A percentile compares a stretch with the other conserved stretches of the same genome.
These are phyloP conservation scores for Bisporella sp. DNA, from an alignment of 2,329 filamentous ascomycete genomes.

Conservation along the genomic window DNA sequence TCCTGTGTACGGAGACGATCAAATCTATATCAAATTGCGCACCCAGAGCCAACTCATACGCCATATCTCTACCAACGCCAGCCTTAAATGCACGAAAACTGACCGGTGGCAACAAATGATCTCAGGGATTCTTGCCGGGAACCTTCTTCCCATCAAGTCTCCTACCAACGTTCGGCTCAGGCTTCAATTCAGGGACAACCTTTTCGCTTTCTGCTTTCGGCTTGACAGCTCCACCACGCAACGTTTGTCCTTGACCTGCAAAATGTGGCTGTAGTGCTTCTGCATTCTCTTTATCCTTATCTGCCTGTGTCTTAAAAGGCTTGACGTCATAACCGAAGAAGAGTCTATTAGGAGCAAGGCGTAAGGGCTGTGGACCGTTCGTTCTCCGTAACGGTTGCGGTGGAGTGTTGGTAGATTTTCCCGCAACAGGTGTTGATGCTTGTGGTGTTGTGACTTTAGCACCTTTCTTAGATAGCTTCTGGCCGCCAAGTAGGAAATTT, in stretches of 20 bases:
- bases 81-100: background rate
- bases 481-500: constrained; percentile 73
- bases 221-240: constrained; percentile 58
- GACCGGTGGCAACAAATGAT: background rate
- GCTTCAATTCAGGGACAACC: constrained; percentile 14
- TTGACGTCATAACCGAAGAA: constrained; percentile 96
- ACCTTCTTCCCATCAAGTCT: constrained; percentile 17
- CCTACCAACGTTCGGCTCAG: constrained; percentile 13
- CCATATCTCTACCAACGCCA: background rate
- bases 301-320: constrained; percentile 72
- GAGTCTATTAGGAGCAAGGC: constrained; percentile 79
- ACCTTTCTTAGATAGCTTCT: constrained; percentile 78
- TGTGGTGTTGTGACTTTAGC: constrained; percentile 70
- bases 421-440: constrained; percentile 63
- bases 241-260: constrained; percentile 75
- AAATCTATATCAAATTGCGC: too few relatives aligned
- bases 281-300: constrained; percentile 60
- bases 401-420: constrained; percentile 34
- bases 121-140: background rate
- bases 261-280: constrained; percentile 68
- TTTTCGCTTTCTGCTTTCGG: constrained; percentile 44
- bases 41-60: too few relatives aligned
- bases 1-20: too few relatives aligned
- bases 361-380: constrained; percentile 80
- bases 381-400: constrained; percentile 36